A percentile compares a stretch with the other conserved stretches of the same genome.
phyloP scores from a whole-genome alignment of 1,139 yeast species.

The Hemisphaericaspora xylofermentans region DNA sequence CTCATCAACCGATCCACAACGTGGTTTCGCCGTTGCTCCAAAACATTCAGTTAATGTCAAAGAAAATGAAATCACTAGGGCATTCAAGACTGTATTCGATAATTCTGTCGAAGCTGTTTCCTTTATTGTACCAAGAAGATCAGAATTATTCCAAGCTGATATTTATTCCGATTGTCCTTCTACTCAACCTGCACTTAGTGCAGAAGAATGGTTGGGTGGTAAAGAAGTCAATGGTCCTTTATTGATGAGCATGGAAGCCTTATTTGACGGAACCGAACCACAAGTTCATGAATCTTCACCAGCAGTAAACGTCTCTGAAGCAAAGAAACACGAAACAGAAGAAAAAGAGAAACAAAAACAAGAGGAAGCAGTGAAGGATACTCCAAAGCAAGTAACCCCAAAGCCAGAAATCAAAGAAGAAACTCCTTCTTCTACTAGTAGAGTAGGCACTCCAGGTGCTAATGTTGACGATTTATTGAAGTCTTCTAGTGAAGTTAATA shows the following conservation, averaged over 20 bases:
- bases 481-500: constrained; percentile 37
- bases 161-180: constrained; percentile 92
- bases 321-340: constrained; percentile 23
- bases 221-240: constrained; percentile 81
- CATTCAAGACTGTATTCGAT: constrained; percentile 85
- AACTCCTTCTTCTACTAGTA: constrained; percentile 1
- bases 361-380: constrained; percentile 14
- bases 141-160: constrained; percentile 89
- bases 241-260: constrained; percentile 68
- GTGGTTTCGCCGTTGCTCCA: constrained; percentile 92
- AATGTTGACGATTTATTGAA: constrained; percentile 44
- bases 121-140: constrained; percentile 88
- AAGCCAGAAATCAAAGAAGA: constrained; percentile 12
- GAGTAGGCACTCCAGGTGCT: constrained; percentile 15
- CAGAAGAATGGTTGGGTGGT: constrained; percentile 79
- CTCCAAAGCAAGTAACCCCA: constrained; percentile 4
- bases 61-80: constrained; percentile 79
- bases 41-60: constrained; percentile 73
- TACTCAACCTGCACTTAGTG: constrained; percentile 69
- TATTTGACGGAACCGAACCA: constrained; percentile 74
- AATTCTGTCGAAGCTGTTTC: constrained; percentile 83
- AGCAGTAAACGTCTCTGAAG: constrained; percentile 26
- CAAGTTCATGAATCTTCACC: constrained; percentile 36
- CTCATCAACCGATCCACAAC: constrained; percentile 87
- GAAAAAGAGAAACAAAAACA: constrained; percentile 21